A percentile compares a stretch with the other conserved stretches of the same genome.
phyloP scores from a whole-genome alignment of 2,329 filamentous ascomycete species.

The Orbilia blumenaviensis region DNA sequence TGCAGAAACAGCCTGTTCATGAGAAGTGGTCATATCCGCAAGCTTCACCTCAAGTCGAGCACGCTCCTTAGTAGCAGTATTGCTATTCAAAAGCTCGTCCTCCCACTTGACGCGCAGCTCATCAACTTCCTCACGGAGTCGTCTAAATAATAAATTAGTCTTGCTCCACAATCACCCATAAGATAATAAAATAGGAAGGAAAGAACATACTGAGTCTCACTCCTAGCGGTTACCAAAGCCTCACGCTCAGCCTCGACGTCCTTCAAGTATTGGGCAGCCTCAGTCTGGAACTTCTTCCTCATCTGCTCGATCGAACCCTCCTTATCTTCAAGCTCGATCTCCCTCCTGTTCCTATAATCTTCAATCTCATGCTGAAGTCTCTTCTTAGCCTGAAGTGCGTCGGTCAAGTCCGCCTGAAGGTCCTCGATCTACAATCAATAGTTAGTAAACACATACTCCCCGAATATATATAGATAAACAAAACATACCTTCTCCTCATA shows the following conservation, averaged over 20 bases:
- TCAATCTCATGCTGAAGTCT: conserved; percentile 95
- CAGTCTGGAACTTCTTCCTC: conserved; percentile 93
- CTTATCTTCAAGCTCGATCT: conserved; percentile 96
- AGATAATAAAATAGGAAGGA: background rate
- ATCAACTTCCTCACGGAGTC: conserved; percentile 93
- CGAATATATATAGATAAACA: background rate
- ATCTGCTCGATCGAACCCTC: conserved; percentile 96
- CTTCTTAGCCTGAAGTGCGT: conserved; percentile 87
- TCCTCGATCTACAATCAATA: conserved; percentile 72
- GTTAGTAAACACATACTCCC: background rate
- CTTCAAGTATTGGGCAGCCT: conserved; percentile 86
- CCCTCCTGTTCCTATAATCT: conserved; percentile 92
- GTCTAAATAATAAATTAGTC: conserved; percentile 61
- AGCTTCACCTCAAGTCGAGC: conserved; percentile 87
- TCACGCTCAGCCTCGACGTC: conserved; percentile 94
- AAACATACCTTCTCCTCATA: conserved; percentile 75
- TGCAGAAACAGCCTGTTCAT: conserved; percentile 89
- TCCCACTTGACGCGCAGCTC: conserved; percentile 97
- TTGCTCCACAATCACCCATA: background rate
- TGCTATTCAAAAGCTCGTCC: conserved; percentile 95
- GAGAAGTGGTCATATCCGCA: conserved; percentile 85
- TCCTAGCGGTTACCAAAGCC: conserved; percentile 77
- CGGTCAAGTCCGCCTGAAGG: conserved; percentile 85
- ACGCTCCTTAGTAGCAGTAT: conserved; percentile 98
- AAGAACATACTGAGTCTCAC: conserved; percentile 58